phyloP scores from a whole-genome alignment of 1,139 yeast species.

The Geotrichum restrictum region DNA sequence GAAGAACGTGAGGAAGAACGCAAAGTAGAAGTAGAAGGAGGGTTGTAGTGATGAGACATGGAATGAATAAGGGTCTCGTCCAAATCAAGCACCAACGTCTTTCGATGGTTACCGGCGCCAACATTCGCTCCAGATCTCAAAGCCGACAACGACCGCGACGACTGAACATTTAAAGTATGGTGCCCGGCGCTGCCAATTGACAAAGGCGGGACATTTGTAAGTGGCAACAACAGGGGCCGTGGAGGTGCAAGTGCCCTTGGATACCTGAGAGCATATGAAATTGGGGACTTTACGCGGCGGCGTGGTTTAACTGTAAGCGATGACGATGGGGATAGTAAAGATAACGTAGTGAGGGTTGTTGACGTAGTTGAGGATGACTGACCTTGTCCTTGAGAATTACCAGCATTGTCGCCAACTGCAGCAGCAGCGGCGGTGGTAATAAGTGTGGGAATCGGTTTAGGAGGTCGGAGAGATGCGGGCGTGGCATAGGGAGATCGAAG shows the following conservation, averaged over 20 bases:
- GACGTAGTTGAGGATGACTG: too few relatives aligned
- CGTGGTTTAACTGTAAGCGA: too few relatives aligned
- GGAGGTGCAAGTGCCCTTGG: slow-evolving; percentile 19
- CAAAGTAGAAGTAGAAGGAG: slow-evolving; percentile 34
- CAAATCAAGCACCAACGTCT: slow-evolving; percentile 77
- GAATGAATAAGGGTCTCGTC: slow-evolving; percentile 95
- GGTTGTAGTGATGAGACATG: slow-evolving; percentile 34
- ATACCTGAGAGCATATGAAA: slow-evolving; percentile 10
- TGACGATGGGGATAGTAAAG: too few relatives aligned
- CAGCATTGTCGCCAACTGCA: too few relatives aligned
- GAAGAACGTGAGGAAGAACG: not conserved
- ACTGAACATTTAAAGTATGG: too few relatives aligned
- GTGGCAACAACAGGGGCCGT: slow-evolving; percentile 12
- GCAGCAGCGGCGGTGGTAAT: not conserved
- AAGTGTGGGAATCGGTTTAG: not conserved
- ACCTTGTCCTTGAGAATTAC: too few relatives aligned
- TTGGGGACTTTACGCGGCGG: slow-evolving; percentile 5
- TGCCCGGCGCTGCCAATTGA: not conserved
- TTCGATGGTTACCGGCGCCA: slow-evolving; percentile 31
- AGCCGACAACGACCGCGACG: too few relatives aligned
- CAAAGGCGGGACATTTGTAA: not conserved
- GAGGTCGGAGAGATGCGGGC: slow-evolving; percentile 10
- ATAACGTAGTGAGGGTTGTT: too few relatives aligned
- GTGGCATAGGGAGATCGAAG: slow-evolving; percentile 45
- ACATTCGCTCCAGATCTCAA: too few relatives aligned